phyloP scores from a whole-genome alignment of 371 early-diverging fungal genomes.

The Lichtheimia hyalospora region DNA sequence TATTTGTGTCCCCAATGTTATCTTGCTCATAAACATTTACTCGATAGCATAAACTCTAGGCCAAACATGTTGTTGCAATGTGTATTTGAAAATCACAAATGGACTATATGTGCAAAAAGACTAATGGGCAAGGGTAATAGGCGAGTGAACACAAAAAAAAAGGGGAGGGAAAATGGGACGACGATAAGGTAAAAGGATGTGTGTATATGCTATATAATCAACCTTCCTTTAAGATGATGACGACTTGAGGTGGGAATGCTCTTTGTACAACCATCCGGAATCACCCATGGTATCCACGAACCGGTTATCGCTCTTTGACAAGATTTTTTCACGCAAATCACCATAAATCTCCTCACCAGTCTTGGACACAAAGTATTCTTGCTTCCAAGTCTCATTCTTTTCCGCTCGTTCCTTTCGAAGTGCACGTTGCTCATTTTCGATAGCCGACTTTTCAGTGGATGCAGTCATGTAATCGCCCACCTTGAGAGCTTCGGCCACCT shows the following conservation, averaged over 20 bases:
- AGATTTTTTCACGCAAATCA: conserved; percentile 39
- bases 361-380: conserved; percentile 49
- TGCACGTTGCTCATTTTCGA: conserved; percentile 75
- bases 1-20: too few species aligned
- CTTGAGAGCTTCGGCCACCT: conserved; percentile 68
- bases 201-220: neutral
- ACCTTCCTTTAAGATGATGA: neutral
- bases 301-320: conserved; percentile 40
- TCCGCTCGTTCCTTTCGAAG: conserved; percentile 67
- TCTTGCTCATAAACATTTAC: too few species aligned
- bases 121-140: too few species aligned
- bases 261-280: conserved; percentile 40
- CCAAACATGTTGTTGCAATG: too few species aligned
- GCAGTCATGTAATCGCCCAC: conserved; percentile 69
- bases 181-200: too few species aligned
- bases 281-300: conserved; percentile 52
- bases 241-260: conserved; percentile 8
- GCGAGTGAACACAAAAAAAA: too few species aligned
- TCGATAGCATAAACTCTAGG: too few species aligned
- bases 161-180: too few species aligned
- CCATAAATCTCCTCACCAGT: conserved; percentile 46
- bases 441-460: conserved; percentile 65
- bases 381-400: conserved; percentile 59
- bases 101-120: too few species aligned
- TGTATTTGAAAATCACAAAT: too few species aligned